Evolutionary conservation across 306 rosid genomes (phyloP), one percentile per base, ranked within the genome.

Genomic region (Glycyrrhiza uralensis): DNA sequence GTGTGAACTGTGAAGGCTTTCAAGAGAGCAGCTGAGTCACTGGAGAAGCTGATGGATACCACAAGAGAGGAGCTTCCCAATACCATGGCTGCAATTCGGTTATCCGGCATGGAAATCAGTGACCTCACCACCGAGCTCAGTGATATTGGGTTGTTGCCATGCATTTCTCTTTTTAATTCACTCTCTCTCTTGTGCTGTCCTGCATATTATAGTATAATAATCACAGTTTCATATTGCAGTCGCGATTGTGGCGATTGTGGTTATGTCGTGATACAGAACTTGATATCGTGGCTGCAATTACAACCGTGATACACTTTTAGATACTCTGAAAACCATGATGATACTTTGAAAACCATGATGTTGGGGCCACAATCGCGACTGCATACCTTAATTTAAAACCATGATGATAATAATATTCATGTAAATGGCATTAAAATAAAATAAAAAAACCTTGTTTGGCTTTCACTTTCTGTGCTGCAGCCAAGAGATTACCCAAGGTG

Each of bases 101-200:
- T 94, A 83, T 94, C 99, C 66, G 96, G 96, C 75, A 91, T 91
- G 96, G 97, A 95, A 88, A 89, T 91, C 60, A 86, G 90, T 69
- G 99, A 95, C 81, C 76, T 91, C 24, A 91, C 97, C 12, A 84
- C 87, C 70, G 96, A 91, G 70, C 96, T 95, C 64, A 88, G 93
- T 76, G 96, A 91, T 84, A 69, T 89, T 9, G 96, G 99, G 96
- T 89, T 42, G 96, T 89, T 42, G 17, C 62, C 61, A 55, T 35
- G n/a, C n/a, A n/a, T 70, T 42, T 17, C 0, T 7, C 4, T 38
- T 39, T 29, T 0, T 11, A 3, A 0, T 13, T 6, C 0, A 4
- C 4, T 18, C 11, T 60, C 36, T 2, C 2, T 3, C 3, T 19
- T 4, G 22, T 20, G 2, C 1, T 49, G 23, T 66, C 30, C 0